Conservation (phyloP, 768 basidiomycete species). For the Leccinum variicolor region DNA sequence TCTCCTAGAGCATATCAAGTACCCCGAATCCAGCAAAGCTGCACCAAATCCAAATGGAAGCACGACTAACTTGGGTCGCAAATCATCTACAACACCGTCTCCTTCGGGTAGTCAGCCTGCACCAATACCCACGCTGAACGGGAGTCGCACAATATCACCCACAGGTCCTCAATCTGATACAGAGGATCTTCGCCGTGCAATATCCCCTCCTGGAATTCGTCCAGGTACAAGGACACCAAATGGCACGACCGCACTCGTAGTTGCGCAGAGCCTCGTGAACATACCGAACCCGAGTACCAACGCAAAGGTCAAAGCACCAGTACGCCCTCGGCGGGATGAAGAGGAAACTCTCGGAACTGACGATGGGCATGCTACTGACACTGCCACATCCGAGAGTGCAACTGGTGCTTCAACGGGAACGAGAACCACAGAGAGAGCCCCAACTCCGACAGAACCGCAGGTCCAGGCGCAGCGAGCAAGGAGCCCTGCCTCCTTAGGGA, state of each 20-base stretch:
- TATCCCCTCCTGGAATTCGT: constrained; percentile 58
- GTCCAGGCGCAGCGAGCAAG: constrained; percentile 39
- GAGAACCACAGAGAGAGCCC: constrained; percentile 42
- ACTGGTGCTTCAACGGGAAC: constrained; percentile 25
- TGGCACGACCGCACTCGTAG: constrained; percentile 14
- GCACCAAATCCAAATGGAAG: constrained; percentile 32
- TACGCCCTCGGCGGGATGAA: constrained; percentile 46
- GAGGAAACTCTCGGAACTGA: constrained; percentile 41
- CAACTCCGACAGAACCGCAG: constrained; percentile 52
- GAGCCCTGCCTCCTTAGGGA: constrained; percentile 50
- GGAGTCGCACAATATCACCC: constrained; percentile 66
- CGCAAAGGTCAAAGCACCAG: constrained; percentile 49
- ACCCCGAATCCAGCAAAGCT: constrained; percentile 62
- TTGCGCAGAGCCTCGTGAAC: constrained; percentile 10
- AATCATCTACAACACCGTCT: constrained; percentile 44
- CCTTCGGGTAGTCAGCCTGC: constrained; percentile 26
- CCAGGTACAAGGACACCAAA: constrained; percentile 36
- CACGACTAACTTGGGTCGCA: constrained; percentile 38
- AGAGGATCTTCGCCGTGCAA: constrained; percentile 62
- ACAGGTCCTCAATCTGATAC: constrained; percentile 42
- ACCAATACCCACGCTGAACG: constrained; percentile 28
- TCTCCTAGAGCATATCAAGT: constrained; percentile 82
- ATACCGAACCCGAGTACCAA: constrained; percentile 23
- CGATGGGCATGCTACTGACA: constrained; percentile 48
- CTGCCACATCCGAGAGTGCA: constrained; percentile 41